Base-by-base conservation (phyloP, 495 filamentous ascomycete species). In the Neurospora africana region DNA sequence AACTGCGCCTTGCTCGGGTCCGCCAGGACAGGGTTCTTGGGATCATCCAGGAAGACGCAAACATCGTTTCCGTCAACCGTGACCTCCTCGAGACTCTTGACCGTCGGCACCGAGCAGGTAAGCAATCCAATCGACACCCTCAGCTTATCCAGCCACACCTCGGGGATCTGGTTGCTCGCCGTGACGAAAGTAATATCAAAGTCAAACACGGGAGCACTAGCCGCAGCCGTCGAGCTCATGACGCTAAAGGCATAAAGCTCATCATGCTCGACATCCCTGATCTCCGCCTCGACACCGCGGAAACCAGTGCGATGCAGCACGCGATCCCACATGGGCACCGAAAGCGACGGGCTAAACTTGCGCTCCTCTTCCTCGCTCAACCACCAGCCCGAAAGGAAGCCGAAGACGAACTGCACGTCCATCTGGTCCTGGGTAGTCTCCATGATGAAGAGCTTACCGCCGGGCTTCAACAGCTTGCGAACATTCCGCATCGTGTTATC, bases 401-500 rank as follows among this genome's bases (percentile, higher is more conserved):
- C 80, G 71, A 79, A 81, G 4, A 80, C 71, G 39, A 78, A 76
- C 69, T 80, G 78, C 1, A 76, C 37, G 13, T 77, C 74, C 27
- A 78, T 70, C 58, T 77, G 76, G 39, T 80, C 78, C 71, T 76
- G 72, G 0, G 82, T 82, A 0, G 79, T 79, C 72, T 84, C 83
- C 71, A 80, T 69, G 13, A 83, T 69, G 23, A 83, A 73, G 13
- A 84, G 74, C 44, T 80, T 82, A 0, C 81, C 83, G 3, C 81
- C 80, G 0, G 81, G 81, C 65, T 82, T 83, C 0, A 86, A 68
- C 36, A 84, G 73, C 68, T 74, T 80, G 27, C 78, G 72, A 0
- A 85, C 82, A 40, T 86, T 83, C 10, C 75, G 70, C 81, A 89
- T 84, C 2, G 86, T 87, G 13, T 80, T 76, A 37, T 77, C 73